Base-by-base conservation (phyloP, 345 rosid species). In the Toxicodendron radicans region DNA sequence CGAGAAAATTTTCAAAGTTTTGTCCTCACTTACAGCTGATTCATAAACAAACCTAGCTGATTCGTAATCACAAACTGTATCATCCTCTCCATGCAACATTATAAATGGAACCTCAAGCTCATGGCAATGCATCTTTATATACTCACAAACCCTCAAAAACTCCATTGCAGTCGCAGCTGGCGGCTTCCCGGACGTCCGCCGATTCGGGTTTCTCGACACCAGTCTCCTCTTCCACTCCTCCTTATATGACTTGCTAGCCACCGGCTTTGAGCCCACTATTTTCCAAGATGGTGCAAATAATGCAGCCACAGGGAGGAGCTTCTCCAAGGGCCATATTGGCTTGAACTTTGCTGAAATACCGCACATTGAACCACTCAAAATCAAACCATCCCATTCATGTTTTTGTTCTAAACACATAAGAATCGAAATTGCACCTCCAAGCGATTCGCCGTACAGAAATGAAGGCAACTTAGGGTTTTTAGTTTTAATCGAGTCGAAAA, bases 401-500 rank as follows among this genome's bases (percentile, higher is more conserved):
- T 66, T 73, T 20, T 81, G 75, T 20, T 67, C 33, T 10, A 78
- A 41, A 51, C 75, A 72, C 2, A 68, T 20, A 3, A 75, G 75
- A 7, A 75, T 72, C n/a, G 79, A 79, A 48, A 81, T 70, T 14
- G 84, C 84, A 17, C 81, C 81, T 46, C 84, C 82, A 2, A 81
- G 75, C 17, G 84, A 81, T 59, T 81, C 84, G 0, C 84, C 79
- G 17, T 78, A 78, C 11, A 81, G 65, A 64, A 78, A 78, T 1
- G 82, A 72, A 49, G 84, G 84, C 41, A 78, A 52, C 10, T 67
- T 78, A 1, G 79, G 78, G 30, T 78, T 17, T 0, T 58, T 14
- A 8, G 68, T 2, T 60, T 73, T 75, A 8, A 64, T 56, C 0
- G 77, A 75, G 61, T 72, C 75, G 27, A 78, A 78, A 54, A 16